Conservation (phyloP, 306 rosid genomes). For the Rosa multiflora region DNA sequence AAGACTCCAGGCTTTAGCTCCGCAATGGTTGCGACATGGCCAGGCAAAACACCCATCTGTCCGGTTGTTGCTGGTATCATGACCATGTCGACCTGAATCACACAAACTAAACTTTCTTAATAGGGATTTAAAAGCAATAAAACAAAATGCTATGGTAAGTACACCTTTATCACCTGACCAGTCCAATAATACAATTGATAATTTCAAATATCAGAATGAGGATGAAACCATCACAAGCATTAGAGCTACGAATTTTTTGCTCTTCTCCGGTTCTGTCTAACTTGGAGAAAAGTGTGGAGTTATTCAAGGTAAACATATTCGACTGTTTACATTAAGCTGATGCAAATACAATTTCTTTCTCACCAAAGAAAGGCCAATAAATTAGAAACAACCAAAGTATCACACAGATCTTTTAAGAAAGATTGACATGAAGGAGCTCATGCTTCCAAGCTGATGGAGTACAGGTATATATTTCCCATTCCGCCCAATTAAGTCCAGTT, state of each 20-base stretch:
- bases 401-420: neutral
- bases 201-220: neutral
- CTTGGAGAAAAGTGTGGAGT: too few relatives aligned
- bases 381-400: neutral
- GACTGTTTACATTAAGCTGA: neutral
- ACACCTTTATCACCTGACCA: neutral
- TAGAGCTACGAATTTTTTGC: neutral
- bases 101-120: neutral
- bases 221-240: neutral
- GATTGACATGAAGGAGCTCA: neutral
- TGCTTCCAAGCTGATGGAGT: neutral
- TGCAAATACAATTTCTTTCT: neutral
- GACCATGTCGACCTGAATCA: constrained; percentile 83
- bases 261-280: too few relatives aligned
- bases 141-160: neutral
- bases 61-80: constrained; percentile 97
- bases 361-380: neutral
- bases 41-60: constrained; percentile 97
- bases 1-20: constrained; percentile 91
- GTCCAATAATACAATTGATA: neutral
- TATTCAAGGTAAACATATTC: too few relatives aligned
- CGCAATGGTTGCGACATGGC: constrained; percentile 92
- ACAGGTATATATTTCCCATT: neutral
- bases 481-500: neutral
- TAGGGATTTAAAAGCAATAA: neutral